Conservation (phyloP, 345 rosid genomes). For the Zanthoxylum bungeanum region DNA sequence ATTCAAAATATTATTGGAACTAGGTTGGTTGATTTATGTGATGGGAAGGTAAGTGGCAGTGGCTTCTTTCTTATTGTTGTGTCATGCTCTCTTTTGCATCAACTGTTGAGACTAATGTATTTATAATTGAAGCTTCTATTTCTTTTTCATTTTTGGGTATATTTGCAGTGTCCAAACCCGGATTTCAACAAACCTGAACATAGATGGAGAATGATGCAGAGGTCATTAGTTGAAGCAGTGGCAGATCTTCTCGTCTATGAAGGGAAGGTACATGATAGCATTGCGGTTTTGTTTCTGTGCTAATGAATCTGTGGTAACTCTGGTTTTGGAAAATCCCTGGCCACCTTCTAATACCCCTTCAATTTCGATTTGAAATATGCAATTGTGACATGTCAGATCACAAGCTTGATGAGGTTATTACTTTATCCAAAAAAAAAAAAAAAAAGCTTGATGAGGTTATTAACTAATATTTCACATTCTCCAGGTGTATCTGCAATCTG, state of each 20-base stretch:
- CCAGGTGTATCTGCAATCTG: conserved; percentile 68
- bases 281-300: neutral
- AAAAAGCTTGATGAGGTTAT: no score
- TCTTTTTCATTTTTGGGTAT: neutral
- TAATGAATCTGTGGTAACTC: neutral
- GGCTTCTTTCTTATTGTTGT: neutral
- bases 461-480: conserved; percentile 2
- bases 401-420: neutral
- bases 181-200: conserved; percentile 60
- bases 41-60: neutral
- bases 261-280: conserved; percentile 50
- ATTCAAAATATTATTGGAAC: neutral
- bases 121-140: neutral
- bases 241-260: conserved; percentile 44
- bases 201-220: conserved; percentile 69
- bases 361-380: neutral
- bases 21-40: neutral
- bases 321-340: neutral
- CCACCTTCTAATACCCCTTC: neutral
- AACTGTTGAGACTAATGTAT: neutral
- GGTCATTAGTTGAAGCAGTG: conserved; percentile 61
- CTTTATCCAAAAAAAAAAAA: no score
- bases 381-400: neutral
- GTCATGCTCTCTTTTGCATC: neutral
- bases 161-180: conserved; percentile 64